A percentile compares a stretch with the other conserved stretches of the same genome.
phyloP scores from a whole-genome alignment of 352 stramenopile species.

The Salisapilia sapeloensis region DNA sequence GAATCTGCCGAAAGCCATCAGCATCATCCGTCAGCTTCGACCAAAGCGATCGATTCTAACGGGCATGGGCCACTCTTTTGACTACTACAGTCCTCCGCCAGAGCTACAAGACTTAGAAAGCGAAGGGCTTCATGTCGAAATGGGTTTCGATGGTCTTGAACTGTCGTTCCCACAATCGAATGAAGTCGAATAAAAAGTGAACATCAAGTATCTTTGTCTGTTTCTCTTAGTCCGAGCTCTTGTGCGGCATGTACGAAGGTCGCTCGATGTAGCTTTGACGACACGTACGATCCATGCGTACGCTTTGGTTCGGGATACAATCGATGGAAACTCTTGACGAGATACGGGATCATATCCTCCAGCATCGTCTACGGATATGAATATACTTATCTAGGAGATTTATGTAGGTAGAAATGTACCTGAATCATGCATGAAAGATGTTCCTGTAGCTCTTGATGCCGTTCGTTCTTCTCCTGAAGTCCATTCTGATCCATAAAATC shows the following conservation, averaged over 20 bases:
- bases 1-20: constrained; percentile 53
- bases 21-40: constrained; percentile 37
- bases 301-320: constrained; percentile 15
- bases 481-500: constrained; percentile 47
- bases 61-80: constrained; percentile 76
- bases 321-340: constrained; percentile 55
- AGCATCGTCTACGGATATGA: constrained; percentile 40
- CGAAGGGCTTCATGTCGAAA: constrained; percentile 53
- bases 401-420: no score
- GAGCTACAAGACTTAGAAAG: constrained; percentile 21
- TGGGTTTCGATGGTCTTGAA: constrained; percentile 65
- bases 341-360: constrained; percentile 37
- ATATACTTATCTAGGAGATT: no score
- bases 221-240: constrained; percentile 4
- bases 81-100: constrained; percentile 37
- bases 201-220: constrained; percentile 1
- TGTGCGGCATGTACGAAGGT: constrained; percentile 29
- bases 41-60: constrained; percentile 63
- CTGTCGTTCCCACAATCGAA: constrained; percentile 18
- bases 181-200: constrained; percentile 23
- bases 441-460: no score
- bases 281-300: constrained; percentile 4
- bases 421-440: no score
- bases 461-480: no score
- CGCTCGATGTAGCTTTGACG: constrained; percentile 3